Evolutionary conservation across 129 eudicot genomes (phyloP), one percentile per base, ranked within the genome.

Genomic region (Flaveria brownii): DNA sequence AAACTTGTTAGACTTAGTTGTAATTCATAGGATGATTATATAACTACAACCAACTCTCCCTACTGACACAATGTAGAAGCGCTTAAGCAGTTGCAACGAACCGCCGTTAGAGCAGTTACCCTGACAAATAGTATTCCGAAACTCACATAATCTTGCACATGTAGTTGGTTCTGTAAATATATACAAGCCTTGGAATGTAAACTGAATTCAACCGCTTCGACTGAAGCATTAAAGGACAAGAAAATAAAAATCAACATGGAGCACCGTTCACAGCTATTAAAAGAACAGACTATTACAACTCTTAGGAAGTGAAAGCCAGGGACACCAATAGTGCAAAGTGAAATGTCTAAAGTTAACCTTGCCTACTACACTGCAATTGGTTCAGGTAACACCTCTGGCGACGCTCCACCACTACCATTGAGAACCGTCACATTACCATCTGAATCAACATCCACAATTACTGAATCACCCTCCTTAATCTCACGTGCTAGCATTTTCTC

Each of bases 341-440:
- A 43, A 26, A 76, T 14, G 23, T 28, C 39, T 6, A 16, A 50
- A 63, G 50, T 13, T 2, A 5, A 39, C 16, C 71, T 9, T 22
- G 59, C 42, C 25, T 14, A 56, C 82, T 70, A 78, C 77, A 78
- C 52, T 18, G 64, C 54, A 70, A 78, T 18, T 2, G 82, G 71
- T 26, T 78, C 83, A 15, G 79, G 74, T 28, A 80, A 52, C 25
- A 52, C 52, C 74, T 89, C 98, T 0, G 89, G 79, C 2, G 87
- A 85, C 23, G 88, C 83, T 14, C 92, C 96, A 63, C 87, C 83
- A 50, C 81, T 80, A 3, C 93, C 92, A 56, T 85, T 87, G 15
- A 93, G 93, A 77, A 91, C 98, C 20, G 91, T 79, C 30, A 79
- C 83, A 12, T 68, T 70, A 20, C 85, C 82, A 2, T 76, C 77